Conservation (phyloP, 768 basidiomycete genomes). For the Pulveroboletus ravenelii region DNA sequence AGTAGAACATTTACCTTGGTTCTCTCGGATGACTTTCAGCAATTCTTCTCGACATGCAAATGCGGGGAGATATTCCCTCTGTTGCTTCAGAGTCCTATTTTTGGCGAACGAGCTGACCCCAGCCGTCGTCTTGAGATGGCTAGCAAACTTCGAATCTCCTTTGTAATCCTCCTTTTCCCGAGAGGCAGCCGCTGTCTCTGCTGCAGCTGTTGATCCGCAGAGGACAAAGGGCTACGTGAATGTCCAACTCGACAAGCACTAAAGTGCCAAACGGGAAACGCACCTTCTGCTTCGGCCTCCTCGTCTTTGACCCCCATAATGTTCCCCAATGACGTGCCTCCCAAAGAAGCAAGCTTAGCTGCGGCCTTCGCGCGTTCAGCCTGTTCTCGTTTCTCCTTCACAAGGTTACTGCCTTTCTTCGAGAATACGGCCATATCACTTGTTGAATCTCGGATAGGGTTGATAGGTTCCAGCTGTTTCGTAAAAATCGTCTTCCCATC, state of each 20-base stretch:
- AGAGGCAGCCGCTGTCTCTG: slow-evolving; percentile 43
- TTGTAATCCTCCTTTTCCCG: slow-evolving; percentile 71
- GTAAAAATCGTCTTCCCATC: slow-evolving; percentile 96
- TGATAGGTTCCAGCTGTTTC: slow-evolving; percentile 94
- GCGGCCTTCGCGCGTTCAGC: slow-evolving; percentile 95
- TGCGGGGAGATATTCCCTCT: slow-evolving; percentile 94
- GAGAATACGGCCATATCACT: slow-evolving; percentile 95
- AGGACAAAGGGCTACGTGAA: slow-evolving; percentile 63
- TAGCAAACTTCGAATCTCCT: slow-evolving; percentile 96
- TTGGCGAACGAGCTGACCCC: slow-evolving; percentile 80
- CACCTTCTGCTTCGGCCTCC: slow-evolving; percentile 88
- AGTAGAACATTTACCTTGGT: slow-evolving; percentile 66
- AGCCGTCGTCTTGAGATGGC: slow-evolving; percentile 76
- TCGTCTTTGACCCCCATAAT: slow-evolving; percentile 97
- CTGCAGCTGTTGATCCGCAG: slow-evolving; percentile 42
- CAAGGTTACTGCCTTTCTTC: slow-evolving; percentile 92
- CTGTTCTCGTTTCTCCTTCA: slow-evolving; percentile 94
- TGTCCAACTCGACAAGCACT: slow-evolving; percentile 56
- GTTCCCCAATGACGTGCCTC: slow-evolving; percentile 93
- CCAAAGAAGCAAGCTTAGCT: slow-evolving; percentile 87
- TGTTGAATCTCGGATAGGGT: slow-evolving; percentile 89
- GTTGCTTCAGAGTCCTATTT: slow-evolving; percentile 83
- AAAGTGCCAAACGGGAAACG: slow-evolving; percentile 31
- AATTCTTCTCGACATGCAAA: slow-evolving; percentile 96
- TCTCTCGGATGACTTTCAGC: slow-evolving; percentile 83